phyloP scores from a whole-genome alignment of 2,329 filamentous ascomycete species.

The Fonsecaea multimorphosa region DNA sequence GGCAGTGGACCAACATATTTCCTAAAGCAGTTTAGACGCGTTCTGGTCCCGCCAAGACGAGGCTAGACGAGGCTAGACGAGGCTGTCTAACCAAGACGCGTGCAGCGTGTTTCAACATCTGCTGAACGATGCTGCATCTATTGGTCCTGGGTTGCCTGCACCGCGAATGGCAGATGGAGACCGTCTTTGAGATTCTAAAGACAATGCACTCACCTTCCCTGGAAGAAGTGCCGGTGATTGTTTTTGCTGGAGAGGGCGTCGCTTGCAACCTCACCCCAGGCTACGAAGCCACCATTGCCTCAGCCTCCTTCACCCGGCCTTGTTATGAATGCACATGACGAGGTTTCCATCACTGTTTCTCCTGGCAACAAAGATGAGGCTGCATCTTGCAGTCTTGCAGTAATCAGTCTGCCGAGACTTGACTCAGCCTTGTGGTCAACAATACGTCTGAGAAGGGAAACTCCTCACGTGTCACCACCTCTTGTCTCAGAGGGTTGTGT shows the following conservation, averaged over 20 bases:
- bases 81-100: constrained; percentile 18
- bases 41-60: too few relatives aligned
- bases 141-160: background rate
- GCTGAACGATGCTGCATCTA: background rate
- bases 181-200: constrained; percentile 5
- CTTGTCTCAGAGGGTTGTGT: background rate
- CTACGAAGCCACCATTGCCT: background rate
- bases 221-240: background rate
- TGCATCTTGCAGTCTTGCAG: background rate
- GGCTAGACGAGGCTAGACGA: background rate
- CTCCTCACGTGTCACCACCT: background rate
- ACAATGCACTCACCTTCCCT: background rate
- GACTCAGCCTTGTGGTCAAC: background rate
- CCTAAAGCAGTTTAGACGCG: constrained; percentile 24
- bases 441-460: background rate
- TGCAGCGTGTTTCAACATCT: constrained; percentile 23
- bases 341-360: background rate
- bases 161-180: background rate
- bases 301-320: background rate
- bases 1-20: constrained; percentile 26
- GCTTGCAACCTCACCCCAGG: background rate
- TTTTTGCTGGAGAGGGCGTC: constrained; percentile 4
- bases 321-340: background rate
- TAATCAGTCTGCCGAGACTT: background rate
- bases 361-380: background rate